phyloP scores from a whole-genome alignment of 768 basidiomycete species.

The Dacryopinax primogenitus region DNA sequence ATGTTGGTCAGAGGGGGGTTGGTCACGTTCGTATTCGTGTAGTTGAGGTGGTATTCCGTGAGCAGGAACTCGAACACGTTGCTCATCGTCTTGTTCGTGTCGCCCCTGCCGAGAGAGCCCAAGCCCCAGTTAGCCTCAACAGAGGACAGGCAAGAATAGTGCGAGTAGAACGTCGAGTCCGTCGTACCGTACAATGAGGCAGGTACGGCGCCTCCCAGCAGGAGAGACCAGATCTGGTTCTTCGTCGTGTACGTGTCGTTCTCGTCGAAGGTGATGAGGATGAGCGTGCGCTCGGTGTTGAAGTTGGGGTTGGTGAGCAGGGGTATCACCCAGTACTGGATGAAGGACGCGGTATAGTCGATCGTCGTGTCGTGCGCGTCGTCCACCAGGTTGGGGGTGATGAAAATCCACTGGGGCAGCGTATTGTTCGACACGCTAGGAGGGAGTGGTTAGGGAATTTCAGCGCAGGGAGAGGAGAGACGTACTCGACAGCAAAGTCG shows the following conservation, averaged over 20 bases:
- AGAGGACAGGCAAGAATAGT: constrained; percentile 39
- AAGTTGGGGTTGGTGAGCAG: constrained; percentile 40
- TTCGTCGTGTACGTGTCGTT: constrained; percentile 23
- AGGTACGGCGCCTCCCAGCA: constrained; percentile 38
- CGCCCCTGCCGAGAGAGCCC: constrained; percentile 42
- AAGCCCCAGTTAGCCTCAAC: constrained; percentile 17
- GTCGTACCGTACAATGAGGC: constrained; percentile 30
- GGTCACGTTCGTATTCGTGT: constrained; percentile 30
- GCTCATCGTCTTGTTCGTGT: constrained; percentile 37
- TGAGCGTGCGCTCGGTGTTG: constrained; percentile 43
- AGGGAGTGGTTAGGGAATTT: not conserved
- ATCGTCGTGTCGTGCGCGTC: constrained; percentile 50
- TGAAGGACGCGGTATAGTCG: constrained; percentile 36
- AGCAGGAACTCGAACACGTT: constrained; percentile 47
- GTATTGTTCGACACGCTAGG: constrained; percentile 31
- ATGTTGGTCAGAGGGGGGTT: constrained; percentile 32
- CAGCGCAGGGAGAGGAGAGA: not conserved
- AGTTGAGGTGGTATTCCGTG: constrained; percentile 28
- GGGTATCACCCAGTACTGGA: constrained; percentile 40
- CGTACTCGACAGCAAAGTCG: constrained; percentile 40
- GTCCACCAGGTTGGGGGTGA: constrained; percentile 51
- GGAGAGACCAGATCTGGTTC: constrained; percentile 37
- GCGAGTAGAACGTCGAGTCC: constrained; percentile 46
- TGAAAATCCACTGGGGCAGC: constrained; percentile 47
- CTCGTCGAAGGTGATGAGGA: constrained; percentile 48